A percentile compares a stretch with the other conserved stretches of the same genome.
Evolutionary conservation across 208 protist species (phyloP).

Genomic region (Crithidia fasciculata): DNA sequence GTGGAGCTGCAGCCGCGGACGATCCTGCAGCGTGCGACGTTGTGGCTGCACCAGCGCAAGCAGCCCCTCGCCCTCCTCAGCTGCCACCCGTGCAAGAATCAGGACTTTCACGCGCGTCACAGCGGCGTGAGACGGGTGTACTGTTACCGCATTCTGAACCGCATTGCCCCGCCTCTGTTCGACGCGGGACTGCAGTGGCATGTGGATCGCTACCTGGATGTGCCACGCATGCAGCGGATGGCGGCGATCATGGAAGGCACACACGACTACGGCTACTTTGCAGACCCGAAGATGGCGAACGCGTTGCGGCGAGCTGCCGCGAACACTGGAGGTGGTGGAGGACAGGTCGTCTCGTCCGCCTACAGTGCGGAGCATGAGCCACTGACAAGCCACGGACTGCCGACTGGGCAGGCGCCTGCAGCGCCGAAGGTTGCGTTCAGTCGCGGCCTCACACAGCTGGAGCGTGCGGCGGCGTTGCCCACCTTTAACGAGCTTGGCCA

Average conservation of each 20-base stretch:
- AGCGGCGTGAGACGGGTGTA: conserved; percentile 78
- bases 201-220: conserved; percentile 85
- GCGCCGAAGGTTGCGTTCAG: conserved; percentile 71
- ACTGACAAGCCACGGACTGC: conserved; percentile 39
- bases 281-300: conserved; percentile 88
- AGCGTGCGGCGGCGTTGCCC: conserved; percentile 74
- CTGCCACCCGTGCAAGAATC: conserved; percentile 76
- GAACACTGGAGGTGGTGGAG: conserved; percentile 11
- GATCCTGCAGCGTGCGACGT: conserved; percentile 83
- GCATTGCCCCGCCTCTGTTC: conserved; percentile 86
- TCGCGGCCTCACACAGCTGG: conserved; percentile 64
- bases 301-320: conserved; percentile 71
- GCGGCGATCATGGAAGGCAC: conserved; percentile 76
- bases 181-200: conserved; percentile 89
- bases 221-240: conserved; percentile 83
- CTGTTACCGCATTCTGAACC: conserved; percentile 92
- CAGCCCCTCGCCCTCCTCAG: conserved; percentile 80
- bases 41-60: conserved; percentile 80
- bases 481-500: conserved; percentile 89
- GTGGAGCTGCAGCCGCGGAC: conserved; percentile 86
- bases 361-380: conserved; percentile 58
- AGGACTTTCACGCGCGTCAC: conserved; percentile 90
- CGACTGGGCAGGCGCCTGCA: conserved; percentile 30
- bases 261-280: conserved; percentile 85
- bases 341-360: conserved; percentile 40